Evolutionary conservation across 2,329 filamentous ascomycete species (phyloP), one percentile per base, ranked within the genome.

Genomic region (Plenodomus biglobosus): DNA sequence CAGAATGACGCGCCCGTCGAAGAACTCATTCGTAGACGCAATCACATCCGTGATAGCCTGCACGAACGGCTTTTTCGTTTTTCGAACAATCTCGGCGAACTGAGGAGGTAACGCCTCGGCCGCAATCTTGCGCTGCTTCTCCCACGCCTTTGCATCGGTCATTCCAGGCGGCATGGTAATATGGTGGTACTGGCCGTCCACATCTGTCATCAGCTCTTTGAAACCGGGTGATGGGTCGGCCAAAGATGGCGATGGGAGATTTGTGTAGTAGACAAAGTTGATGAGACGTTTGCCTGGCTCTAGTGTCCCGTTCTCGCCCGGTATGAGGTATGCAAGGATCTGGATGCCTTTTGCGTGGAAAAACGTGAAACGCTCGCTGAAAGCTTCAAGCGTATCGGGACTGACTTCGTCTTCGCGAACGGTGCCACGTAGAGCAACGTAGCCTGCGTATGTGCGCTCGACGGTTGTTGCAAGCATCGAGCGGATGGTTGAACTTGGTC

Each of bases 211-310:
- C 10, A 76, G 53, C 0, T 72, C 66, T 3, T 59, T 50, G 20
- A 75, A 62, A 24, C 74, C 73, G 2, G 56, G 37, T n/a, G n/a
- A n/a, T n/a, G n/a, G n/a, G n/a, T n/a, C n/a, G n/a, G n/a, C n/a
- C n/a, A n/a, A n/a, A 0, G 72, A 72, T 4, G 59, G 38, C 52
- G 73, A 66, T 1, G 56, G 32, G 20, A 73, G 65, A 53, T 76
- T 75, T 21, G 57, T 62, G 52, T 79, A 79, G 73, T 74, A 78
- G 1, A 79, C 69, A 65, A 69, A 77, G 53, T 78, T 79, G 47
- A 78, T 53, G 1, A 76, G 63, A 6, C 75, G 66, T 11, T 74
- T 59, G 2, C 72, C 74, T 0, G 62, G 56, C 27, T 62, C 56
- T 4, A 74, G 59, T 1, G 59, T 62, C 0, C 76, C 76, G 8